Conservation (phyloP, 768 basidiomycete species). For the Tricholoma flavovirens region DNA sequence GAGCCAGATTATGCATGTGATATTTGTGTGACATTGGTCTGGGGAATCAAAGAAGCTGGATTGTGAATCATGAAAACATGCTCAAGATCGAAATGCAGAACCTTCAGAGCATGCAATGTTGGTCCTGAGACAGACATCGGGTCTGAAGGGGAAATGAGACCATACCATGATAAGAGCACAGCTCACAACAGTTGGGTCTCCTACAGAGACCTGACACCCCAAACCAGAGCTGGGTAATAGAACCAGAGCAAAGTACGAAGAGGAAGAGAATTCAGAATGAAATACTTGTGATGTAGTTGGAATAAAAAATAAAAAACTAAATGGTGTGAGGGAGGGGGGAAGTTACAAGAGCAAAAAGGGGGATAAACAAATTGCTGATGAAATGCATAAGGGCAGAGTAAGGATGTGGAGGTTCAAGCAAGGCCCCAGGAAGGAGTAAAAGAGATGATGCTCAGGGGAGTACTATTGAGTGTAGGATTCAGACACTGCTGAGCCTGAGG, state of each 20-base stretch:
- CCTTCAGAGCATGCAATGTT: constrained; percentile 2
- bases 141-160: constrained; percentile 5
- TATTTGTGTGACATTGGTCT: constrained; percentile 3
- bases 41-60: constrained; percentile 2
- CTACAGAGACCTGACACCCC: constrained; percentile 2
- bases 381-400: too few relatives aligned
- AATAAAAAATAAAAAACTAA: too few relatives aligned
- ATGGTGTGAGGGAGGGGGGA: too few relatives aligned
- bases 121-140: not conserved
- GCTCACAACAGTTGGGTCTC: not conserved
- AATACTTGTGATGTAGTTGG: too few relatives aligned
- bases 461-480: too few relatives aligned
- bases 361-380: too few relatives aligned
- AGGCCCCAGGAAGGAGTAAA: too few relatives aligned
- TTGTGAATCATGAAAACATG: not conserved
- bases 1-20: constrained; percentile 1
- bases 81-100: constrained; percentile 4
- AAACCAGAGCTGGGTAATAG: not conserved
- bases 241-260: not conserved
- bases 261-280: not conserved
- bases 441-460: too few relatives aligned
- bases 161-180: constrained; percentile 1
- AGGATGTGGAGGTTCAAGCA: too few relatives aligned
- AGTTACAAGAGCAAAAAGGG: too few relatives aligned
- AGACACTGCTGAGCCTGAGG: too few relatives aligned